phyloP scores from a whole-genome alignment of 169 alveolate genomes.

The Eimeria acervulina region DNA sequence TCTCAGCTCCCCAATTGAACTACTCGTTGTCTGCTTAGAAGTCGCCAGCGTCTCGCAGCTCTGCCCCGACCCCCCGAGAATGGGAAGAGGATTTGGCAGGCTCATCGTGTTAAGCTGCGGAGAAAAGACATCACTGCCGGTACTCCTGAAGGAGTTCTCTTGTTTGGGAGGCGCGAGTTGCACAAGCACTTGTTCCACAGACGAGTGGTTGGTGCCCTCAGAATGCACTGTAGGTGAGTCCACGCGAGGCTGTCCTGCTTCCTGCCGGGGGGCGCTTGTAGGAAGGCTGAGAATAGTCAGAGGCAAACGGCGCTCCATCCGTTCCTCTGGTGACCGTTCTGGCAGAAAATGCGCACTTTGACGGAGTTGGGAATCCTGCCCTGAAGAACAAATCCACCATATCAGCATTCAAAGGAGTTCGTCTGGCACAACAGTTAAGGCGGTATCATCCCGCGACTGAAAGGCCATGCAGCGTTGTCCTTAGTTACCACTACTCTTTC shows the following conservation, averaged over 20 bases:
- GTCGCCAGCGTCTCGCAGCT: background rate
- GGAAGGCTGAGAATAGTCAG: constrained; percentile 51
- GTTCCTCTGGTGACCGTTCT: constrained; percentile 60
- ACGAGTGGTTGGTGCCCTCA: background rate
- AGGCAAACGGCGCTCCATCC: constrained; percentile 73
- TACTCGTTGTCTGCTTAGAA: background rate
- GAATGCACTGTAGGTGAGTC: background rate
- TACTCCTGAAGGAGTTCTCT: background rate
- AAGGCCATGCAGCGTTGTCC: background rate
- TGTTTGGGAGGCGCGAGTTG: background rate
- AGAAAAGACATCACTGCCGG: background rate
- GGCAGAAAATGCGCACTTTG: constrained; percentile 33
- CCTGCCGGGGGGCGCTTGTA: background rate
- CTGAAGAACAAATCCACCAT: background rate
- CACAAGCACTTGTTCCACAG: background rate
- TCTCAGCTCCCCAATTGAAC: background rate
- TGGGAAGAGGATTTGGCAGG: constrained; percentile 43
- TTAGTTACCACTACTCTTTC: background rate
- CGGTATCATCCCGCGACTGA: background rate
- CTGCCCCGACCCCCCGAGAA: background rate
- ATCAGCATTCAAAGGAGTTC: background rate
- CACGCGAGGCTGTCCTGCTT: background rate
- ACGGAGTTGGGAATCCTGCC: background rate
- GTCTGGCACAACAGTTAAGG: background rate
- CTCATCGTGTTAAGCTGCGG: background rate